phyloP scores from a whole-genome alignment of 2,329 filamentous ascomycete genomes.

The Fusarium staphyleae region DNA sequence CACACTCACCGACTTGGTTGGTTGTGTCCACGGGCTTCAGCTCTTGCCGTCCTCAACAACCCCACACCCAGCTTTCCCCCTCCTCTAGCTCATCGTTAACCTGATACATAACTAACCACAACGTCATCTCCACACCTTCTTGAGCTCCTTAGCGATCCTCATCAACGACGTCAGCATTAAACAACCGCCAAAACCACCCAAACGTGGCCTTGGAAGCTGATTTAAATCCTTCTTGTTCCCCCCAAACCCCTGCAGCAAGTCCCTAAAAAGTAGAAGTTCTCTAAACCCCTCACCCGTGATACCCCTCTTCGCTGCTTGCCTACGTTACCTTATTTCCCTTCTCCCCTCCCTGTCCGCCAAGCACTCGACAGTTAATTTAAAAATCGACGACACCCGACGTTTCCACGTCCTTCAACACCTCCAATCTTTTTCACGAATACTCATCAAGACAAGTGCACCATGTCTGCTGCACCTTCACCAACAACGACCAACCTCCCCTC shows the following conservation, averaged over 20 bases:
- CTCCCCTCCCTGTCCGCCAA: conserved; percentile 32
- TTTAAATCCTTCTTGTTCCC: conserved; percentile 9
- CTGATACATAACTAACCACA: too few relatives aligned
- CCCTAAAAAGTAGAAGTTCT: conserved; percentile 18
- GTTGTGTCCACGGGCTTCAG: conserved; percentile 4
- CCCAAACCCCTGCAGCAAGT: conserved; percentile 8
- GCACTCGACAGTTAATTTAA: conserved; percentile 22
- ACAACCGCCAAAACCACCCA: background rate
- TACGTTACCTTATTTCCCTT: background rate
- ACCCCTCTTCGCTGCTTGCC: conserved; percentile 26
- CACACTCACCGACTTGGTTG: conserved; percentile 3
- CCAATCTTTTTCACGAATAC: too few relatives aligned
- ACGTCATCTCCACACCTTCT: conserved; percentile 27
- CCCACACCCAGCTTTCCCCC: conserved; percentile 12
- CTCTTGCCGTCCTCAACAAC: conserved; percentile 26
- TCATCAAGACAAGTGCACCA: too few relatives aligned
- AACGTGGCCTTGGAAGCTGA: background rate
- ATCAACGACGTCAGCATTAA: conserved; percentile 31
- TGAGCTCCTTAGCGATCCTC: conserved; percentile 24
- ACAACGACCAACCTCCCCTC: conserved; percentile 50
- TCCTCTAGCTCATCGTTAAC: conserved; percentile 11
- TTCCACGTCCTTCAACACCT: too few relatives aligned
- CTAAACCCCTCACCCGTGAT: conserved; percentile 30
- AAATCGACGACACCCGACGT: conserved; percentile 21
- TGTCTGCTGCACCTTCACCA: conserved; percentile 44